Conservation (phyloP, 805 yeast species). For the Kuraishia piskuri region DNA sequence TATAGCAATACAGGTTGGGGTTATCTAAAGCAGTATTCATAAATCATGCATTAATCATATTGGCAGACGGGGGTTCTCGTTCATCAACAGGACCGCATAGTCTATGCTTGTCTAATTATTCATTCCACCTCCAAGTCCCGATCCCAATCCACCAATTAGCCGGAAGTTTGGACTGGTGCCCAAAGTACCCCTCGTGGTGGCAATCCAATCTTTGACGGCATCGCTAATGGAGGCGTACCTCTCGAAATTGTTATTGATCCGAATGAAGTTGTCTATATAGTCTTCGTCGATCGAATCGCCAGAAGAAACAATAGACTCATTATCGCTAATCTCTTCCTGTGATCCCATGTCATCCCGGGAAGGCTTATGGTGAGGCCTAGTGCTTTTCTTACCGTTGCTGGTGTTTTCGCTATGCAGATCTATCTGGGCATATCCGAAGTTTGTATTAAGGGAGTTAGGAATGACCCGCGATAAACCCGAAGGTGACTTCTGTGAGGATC, state of each 20-base stretch:
- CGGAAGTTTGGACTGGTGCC: neutral
- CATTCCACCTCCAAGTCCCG: neutral
- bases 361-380: neutral
- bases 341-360: neutral
- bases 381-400: neutral
- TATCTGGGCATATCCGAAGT: slow-evolving; percentile 22
- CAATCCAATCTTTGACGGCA: slow-evolving; percentile 27
- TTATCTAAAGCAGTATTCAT: neutral
- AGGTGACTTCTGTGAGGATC: neutral
- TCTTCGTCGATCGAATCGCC: slow-evolving; percentile 14
- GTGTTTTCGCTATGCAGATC: slow-evolving; percentile 1
- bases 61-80: too few relatives aligned
- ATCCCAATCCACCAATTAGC: neutral
- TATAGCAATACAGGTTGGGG: neutral
- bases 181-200: slow-evolving; percentile 9
- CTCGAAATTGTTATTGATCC: slow-evolving; percentile 25
- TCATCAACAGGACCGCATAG: too few relatives aligned
- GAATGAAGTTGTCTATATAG: slow-evolving; percentile 23
- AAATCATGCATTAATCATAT: neutral
- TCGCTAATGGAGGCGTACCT: slow-evolving; percentile 23
- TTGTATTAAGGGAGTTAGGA: slow-evolving; percentile 20
- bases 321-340: neutral
- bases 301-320: neutral
- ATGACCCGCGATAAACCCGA: slow-evolving; percentile 3
- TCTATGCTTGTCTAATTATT: neutral